A percentile compares a stretch with the other conserved stretches of the same genome.
Conservation (phyloP, 2,329 filamentous ascomycete species). For the Colletotrichum salicis region DNA sequence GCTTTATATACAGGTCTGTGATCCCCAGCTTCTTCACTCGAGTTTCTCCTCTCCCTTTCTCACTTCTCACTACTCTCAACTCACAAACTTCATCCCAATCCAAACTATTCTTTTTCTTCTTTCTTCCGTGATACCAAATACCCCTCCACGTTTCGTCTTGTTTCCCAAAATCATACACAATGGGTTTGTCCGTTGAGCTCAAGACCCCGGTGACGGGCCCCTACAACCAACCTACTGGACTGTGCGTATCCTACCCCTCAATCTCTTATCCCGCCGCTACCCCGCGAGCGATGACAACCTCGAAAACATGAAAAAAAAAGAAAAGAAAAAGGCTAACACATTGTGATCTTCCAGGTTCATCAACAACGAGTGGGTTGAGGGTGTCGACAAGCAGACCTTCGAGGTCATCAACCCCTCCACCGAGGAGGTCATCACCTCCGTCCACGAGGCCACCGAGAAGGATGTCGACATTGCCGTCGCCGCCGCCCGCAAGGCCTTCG, state of each 20-base stretch:
- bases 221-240: constrained; percentile 69
- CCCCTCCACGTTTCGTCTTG: constrained; percentile 24
- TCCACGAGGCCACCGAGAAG: constrained; percentile 89
- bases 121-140: constrained; percentile 27
- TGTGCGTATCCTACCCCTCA: constrained; percentile 56
- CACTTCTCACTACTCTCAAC: constrained; percentile 20
- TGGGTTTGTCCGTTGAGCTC: constrained; percentile 68
- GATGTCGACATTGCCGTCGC: constrained; percentile 83
- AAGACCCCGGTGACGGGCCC: constrained; percentile 73
- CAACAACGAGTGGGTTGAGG: constrained; percentile 90
- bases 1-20: constrained; percentile 36
- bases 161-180: constrained; percentile 38
- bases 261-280: not conserved
- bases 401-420: constrained; percentile 90
- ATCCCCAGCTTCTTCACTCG: constrained; percentile 10
- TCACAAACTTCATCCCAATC: not conserved
- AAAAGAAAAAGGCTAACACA: not conserved
- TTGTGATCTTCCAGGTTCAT: constrained; percentile 73
- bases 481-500: constrained; percentile 87
- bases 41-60: not conserved
- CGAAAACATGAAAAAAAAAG: not conserved
- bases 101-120: constrained; percentile 3
- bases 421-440: constrained; percentile 85
- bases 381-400: constrained; percentile 88
- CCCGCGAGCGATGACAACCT: not conserved